Percentiles rank a stretch among this genome's conserved stretches.
Conservation (phyloP, 805 yeast genomes). For the Clavispora vitiphila region DNA sequence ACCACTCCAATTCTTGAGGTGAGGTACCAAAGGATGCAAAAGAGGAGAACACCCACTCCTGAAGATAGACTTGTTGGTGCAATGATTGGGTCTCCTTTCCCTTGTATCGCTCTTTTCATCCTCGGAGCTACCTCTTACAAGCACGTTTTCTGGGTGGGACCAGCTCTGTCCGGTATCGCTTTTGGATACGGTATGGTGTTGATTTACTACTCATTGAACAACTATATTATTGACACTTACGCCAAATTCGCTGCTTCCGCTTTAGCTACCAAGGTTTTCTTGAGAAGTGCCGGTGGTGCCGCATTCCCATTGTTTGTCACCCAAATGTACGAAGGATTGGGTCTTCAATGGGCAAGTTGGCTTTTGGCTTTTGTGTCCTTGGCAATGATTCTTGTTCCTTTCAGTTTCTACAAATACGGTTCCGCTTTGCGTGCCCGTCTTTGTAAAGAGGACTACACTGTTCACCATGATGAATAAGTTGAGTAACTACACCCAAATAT, state of each 20-base stretch:
- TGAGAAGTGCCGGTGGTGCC: conserved; percentile 82
- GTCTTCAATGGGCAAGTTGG: conserved; percentile 79
- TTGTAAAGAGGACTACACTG: conserved; percentile 60
- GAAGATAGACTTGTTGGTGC: conserved; percentile 80
- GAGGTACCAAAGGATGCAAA: conserved; percentile 47
- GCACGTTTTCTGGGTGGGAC: conserved; percentile 63
- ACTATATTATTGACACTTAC: conserved; percentile 87
- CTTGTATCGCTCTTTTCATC: conserved; percentile 74
- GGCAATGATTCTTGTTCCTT: conserved; percentile 72
- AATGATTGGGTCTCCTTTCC: conserved; percentile 78
- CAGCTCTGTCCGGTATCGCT: conserved; percentile 54
- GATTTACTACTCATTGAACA: conserved; percentile 56
- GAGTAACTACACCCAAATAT: too few relatives aligned
- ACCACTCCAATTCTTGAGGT: conserved; percentile 76
- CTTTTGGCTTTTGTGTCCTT: conserved; percentile 70
- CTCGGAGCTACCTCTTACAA: conserved; percentile 74
- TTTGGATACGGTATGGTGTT: conserved; percentile 61
- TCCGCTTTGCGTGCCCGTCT: conserved; percentile 54
- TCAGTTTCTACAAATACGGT: conserved; percentile 66
- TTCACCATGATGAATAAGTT: too few relatives aligned
- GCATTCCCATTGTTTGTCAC: conserved; percentile 80
- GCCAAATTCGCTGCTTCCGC: conserved; percentile 78
- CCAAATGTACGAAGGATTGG: conserved; percentile 72
- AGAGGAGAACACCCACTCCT: conserved; percentile 60
- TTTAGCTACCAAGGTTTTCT: conserved; percentile 73